Evolutionary conservation across 257 asterid genomes (phyloP).

Genomic region (Parsonsia alboflavescens): DNA sequence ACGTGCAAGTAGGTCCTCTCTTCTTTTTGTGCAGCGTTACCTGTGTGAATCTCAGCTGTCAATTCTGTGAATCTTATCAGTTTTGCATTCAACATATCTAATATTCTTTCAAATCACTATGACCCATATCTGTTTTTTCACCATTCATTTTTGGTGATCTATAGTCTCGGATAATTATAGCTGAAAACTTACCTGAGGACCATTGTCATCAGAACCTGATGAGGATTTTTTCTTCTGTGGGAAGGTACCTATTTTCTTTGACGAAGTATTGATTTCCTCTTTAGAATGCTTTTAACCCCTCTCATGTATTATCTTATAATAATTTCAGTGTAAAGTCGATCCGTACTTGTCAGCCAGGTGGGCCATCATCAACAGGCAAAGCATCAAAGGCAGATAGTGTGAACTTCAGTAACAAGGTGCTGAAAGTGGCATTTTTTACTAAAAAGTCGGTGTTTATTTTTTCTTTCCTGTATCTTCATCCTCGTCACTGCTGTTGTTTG

Average conservation of each 20-base stretch:
- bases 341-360: conserved; percentile 79
- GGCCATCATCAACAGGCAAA: conserved; percentile 47
- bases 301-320: conserved; percentile 18
- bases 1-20: conserved; percentile 58
- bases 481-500: no score
- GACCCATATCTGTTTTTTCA: background rate
- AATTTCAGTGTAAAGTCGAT: conserved; percentile 77
- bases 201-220: conserved; percentile 90
- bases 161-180: conserved; percentile 74
- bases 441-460: background rate
- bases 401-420: conserved; percentile 65
- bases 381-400: conserved; percentile 56
- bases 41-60: no score
- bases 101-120: background rate
- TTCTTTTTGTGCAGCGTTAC: background rate
- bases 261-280: background rate
- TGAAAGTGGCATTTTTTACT: background rate
- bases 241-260: conserved; percentile 50
- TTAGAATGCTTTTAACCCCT: conserved; percentile 1
- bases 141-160: background rate
- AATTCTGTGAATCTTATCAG: background rate
- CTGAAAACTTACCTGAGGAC: conserved; percentile 88
- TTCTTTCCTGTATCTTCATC: no score
- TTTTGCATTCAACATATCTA: background rate
- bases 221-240: conserved; percentile 77